A percentile compares a stretch with the other conserved stretches of the same genome.
phyloP scores from a whole-genome alignment of 2,329 filamentous ascomycete species.

The Aspergillus pseudoviridinutans region DNA sequence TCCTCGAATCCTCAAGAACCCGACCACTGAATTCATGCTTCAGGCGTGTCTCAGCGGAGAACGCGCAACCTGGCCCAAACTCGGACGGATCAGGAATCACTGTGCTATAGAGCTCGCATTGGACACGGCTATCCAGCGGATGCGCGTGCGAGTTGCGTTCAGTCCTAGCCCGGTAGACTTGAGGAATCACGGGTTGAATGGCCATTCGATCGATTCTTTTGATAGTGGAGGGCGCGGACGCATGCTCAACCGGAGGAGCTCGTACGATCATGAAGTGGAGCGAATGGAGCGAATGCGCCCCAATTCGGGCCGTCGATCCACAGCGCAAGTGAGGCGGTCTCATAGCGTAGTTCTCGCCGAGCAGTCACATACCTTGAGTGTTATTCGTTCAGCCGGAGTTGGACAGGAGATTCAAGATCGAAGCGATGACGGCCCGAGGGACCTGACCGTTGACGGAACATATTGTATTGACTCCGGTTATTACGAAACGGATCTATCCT shows the following conservation, averaged over 20 bases:
- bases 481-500: constrained; percentile 4
- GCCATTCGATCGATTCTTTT: constrained; percentile 15
- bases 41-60: constrained; percentile 74
- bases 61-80: constrained; percentile 84
- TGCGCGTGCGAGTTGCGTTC: constrained; percentile 38
- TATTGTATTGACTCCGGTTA: constrained; percentile 4
- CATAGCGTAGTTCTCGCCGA: constrained; percentile 17
- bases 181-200: constrained; percentile 12
- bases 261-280: constrained; percentile 29
- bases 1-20: constrained; percentile 75
- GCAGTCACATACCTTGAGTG: constrained; percentile 5
- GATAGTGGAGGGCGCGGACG: constrained; percentile 21
- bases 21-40: constrained; percentile 80
- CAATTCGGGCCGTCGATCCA: constrained; percentile 6
- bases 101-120: constrained; percentile 85
- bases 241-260: constrained; percentile 25
- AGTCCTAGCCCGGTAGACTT: constrained; percentile 24
- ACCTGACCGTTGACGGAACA: constrained; percentile 1
- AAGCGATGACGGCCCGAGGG: neutral
- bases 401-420: neutral
- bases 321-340: constrained; percentile 13
- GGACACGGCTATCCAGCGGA: constrained; percentile 37
- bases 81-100: constrained; percentile 79
- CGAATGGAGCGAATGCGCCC: constrained; percentile 7
- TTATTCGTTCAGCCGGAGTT: neutral